Percentiles rank a stretch among this genome's conserved stretches.
Evolutionary conservation across 176 grass and related monocot species (phyloP).

Genomic region (Carex pumila): DNA sequence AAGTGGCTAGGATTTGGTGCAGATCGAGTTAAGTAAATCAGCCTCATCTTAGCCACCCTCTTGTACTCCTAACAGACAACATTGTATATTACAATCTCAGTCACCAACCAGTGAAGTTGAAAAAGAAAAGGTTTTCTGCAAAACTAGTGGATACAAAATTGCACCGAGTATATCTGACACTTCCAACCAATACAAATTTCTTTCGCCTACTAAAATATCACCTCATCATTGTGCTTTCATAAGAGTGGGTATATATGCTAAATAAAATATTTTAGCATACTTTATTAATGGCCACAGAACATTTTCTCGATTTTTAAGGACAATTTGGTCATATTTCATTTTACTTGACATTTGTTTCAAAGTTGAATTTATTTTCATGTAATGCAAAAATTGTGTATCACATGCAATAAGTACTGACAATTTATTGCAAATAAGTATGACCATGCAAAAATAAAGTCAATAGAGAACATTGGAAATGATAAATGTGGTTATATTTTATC

Average conservation of each 20-base stretch:
- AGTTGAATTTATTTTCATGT: neutral
- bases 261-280: slow-evolving; percentile 7
- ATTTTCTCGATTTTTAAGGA: neutral
- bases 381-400: neutral
- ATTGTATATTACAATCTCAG: neutral
- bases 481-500: slow-evolving; percentile 7
- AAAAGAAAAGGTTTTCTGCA: neutral
- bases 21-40: slow-evolving; percentile 47
- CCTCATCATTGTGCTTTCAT: neutral
- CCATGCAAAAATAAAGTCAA: neutral
- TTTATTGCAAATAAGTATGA: neutral
- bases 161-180: neutral
- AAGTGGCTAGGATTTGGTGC: slow-evolving; percentile 53
- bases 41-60: slow-evolving; percentile 56
- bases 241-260: neutral
- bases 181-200: neutral
- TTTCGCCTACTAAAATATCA: neutral
- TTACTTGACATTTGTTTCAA: neutral
- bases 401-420: neutral
- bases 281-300: slow-evolving; percentile 9
- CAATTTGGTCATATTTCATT: neutral
- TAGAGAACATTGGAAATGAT: neutral
- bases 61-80: slow-evolving; percentile 71
- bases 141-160: neutral
- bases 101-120: neutral